Base-by-base conservation (phyloP, 345 rosid species). In the Gossypium sturtianum region DNA sequence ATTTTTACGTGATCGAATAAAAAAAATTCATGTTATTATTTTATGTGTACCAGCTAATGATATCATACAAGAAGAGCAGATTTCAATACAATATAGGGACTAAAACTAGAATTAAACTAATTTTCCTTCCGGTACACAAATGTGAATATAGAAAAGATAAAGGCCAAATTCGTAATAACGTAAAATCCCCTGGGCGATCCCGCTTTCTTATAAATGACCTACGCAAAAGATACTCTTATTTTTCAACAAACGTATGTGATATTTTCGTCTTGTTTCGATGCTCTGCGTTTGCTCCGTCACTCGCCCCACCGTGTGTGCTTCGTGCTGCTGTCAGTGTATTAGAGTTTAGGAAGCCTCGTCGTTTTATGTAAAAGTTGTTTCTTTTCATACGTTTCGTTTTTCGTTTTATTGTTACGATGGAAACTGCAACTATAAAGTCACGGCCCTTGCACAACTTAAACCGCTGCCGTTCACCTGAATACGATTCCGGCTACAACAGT, bases 401-500 rank as follows among this genome's bases (percentile, higher is more conserved):
- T 47, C 0, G 9, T 58, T 34, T 53, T 69, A 38, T 54, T 3
- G 12, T 72, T 29, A 52, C 16, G 74, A 87, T 91, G 89, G 87
- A 92, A 12, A 80, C 89, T 23, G 82, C 87, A 23, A 86, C 93
- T 16, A 86, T 85, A 68, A 89, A 90, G 83, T 85, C 91, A 9
- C 91, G 89, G 78, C 91, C 89, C 72, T 85, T 92, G 58, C 94
- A 91, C 83, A 86, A 89, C 81, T 93, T 89, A 77, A 77, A 92
- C 52, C 77, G 59, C 17, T 78, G 62, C 27, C 12, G 49, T 2
- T 47, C 71, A 9, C 74, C 85, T 38, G 84, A 83, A 66, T 72
- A 79, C 1, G 83, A 84, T 23, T 43, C 78, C 2, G 84, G 80
- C 59, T 75, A 79, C 19, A 76, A 82, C 81, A 70, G 70, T 69